Percentiles rank a stretch among this genome's conserved stretches.
Conservation (phyloP, 1,139 yeast species). For the Arxiozyma slooffiae region DNA sequence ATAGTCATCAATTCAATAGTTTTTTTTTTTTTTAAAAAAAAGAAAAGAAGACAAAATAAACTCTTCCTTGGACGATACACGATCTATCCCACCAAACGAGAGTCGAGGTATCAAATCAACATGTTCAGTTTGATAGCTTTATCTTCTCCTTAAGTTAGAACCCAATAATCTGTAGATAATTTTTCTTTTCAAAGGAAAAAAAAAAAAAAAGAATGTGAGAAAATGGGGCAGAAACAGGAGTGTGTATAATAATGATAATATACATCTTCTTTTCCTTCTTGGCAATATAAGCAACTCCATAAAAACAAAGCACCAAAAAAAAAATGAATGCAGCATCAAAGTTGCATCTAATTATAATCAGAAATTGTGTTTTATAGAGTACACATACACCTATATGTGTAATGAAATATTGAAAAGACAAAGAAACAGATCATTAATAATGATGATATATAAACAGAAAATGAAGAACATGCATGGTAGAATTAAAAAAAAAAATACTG, state of each 20-base stretch:
- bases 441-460: too few relatives aligned
- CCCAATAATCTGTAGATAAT: constrained; percentile 47
- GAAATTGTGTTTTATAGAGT: not conserved
- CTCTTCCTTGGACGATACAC: constrained; percentile 12
- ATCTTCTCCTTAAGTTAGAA: constrained; percentile 60
- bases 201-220: constrained; percentile 26
- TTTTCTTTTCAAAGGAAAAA: too few relatives aligned
- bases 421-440: too few relatives aligned
- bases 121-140: constrained; percentile 35
- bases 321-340: not conserved
- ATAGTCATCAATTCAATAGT: not conserved
- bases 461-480: not conserved
- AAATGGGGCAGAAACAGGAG: constrained; percentile 73
- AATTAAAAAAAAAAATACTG: not conserved
- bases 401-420: not conserved
- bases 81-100: constrained; percentile 28
- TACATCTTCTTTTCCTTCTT: not conserved
- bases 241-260: constrained; percentile 10
- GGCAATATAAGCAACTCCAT: not conserved
- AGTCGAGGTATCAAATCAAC: constrained; percentile 13
- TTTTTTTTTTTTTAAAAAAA: too few relatives aligned
- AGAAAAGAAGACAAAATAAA: not conserved
- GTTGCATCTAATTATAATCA: too few relatives aligned
- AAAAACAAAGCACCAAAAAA: too few relatives aligned
- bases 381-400: not conserved